Percentiles rank a stretch among this genome's conserved stretches.
Conservation (phyloP, 2,329 filamentous ascomycete genomes). For the Torrubiella hemipterigena region DNA sequence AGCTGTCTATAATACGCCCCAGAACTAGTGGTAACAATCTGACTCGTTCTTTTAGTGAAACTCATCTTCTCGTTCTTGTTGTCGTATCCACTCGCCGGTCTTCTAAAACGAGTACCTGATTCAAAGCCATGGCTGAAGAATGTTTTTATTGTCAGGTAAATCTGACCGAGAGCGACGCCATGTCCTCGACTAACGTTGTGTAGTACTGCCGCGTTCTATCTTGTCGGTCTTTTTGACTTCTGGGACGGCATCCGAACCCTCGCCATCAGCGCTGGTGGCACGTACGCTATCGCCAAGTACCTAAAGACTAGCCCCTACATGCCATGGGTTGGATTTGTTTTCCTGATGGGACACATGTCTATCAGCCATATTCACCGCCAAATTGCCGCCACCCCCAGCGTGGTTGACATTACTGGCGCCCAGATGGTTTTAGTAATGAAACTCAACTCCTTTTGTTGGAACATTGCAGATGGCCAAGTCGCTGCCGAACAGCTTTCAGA, state of each 20-base stretch:
- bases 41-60: too few relatives aligned
- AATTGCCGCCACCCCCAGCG: conserved; percentile 49
- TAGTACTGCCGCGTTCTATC: conserved; percentile 76
- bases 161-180: neutral
- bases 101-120: conserved; percentile 87
- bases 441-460: conserved; percentile 93
- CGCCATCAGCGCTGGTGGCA: conserved; percentile 63
- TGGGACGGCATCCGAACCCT: conserved; percentile 77
- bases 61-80: conserved; percentile 81
- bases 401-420: conserved; percentile 81
- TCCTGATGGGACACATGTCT: conserved; percentile 93
- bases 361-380: conserved; percentile 79
- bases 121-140: conserved; percentile 76
- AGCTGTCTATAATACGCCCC: too few relatives aligned
- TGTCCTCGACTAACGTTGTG: conserved; percentile 1
- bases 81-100: conserved; percentile 80
- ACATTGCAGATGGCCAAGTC: conserved; percentile 82
- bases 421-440: conserved; percentile 99
- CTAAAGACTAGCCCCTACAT: conserved; percentile 75
- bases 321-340: conserved; percentile 94
- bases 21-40: too few relatives aligned
- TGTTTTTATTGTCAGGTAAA: conserved; percentile 66
- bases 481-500: conserved; percentile 72
- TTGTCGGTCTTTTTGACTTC: conserved; percentile 85
- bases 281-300: conserved; percentile 74